These are phyloP conservation scores for Boletus pseudopeckii DNA, from an alignment of 768 basidiomycete genomes.

Conservation along the genomic window DNA sequence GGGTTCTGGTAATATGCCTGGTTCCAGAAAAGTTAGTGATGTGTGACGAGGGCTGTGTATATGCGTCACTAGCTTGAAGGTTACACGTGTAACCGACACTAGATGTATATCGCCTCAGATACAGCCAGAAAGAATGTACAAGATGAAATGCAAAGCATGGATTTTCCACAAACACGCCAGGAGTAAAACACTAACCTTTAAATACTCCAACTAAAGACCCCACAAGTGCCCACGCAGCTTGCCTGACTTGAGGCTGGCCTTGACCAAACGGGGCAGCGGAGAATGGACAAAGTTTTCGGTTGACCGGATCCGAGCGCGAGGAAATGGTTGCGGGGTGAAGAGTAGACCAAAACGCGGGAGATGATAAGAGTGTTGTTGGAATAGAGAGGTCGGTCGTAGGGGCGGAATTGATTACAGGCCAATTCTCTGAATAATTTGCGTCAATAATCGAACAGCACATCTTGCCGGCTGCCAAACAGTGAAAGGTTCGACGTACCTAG, in stretches of 20 bases:
- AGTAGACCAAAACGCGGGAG: conserved; percentile 56
- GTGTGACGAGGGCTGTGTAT: conserved; percentile 3
- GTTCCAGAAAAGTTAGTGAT: conserved; percentile 1
- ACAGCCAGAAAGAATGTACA: background rate
- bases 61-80: background rate
- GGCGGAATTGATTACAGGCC: conserved; percentile 2
- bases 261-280: conserved; percentile 43
- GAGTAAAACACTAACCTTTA: conserved; percentile 39
- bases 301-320: conserved; percentile 26
- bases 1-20: conserved; percentile 24
- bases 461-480: background rate
- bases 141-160: background rate
- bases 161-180: background rate
- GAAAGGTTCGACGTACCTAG: conserved; percentile 44
- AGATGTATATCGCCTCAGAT: background rate
- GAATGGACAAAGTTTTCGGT: conserved; percentile 27
- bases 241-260: conserved; percentile 68
- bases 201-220: conserved; percentile 37
- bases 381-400: background rate
- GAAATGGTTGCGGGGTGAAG: conserved; percentile 49
- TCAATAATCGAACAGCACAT: conserved; percentile 1
- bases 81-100: background rate
- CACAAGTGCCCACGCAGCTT: conserved; percentile 65
- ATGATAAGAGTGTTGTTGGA: conserved; percentile 15
- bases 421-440: conserved; percentile 13